A percentile compares a stretch with the other conserved stretches of the same genome.
Evolutionary conservation across 1,139 yeast species (phyloP).

Genomic region (Kodamaea fungicola): DNA sequence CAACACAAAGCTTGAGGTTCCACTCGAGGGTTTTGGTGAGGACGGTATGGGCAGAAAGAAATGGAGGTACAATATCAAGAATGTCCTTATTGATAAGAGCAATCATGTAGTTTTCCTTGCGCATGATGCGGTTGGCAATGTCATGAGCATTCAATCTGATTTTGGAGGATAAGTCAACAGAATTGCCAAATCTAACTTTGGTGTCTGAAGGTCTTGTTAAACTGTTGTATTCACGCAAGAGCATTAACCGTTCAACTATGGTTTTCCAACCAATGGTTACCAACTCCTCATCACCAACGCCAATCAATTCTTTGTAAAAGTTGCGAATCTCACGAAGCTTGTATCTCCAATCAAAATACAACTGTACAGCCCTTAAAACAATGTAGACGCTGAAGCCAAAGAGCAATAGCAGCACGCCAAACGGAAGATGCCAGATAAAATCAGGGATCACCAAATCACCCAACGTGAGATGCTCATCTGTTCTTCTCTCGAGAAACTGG

Average conservation of each 20-base stretch:
- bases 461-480: slow-evolving; percentile 27
- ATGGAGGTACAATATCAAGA: slow-evolving; percentile 48
- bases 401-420: slow-evolving; percentile 52
- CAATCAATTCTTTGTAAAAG: slow-evolving; percentile 64
- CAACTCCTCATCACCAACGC: slow-evolving; percentile 68
- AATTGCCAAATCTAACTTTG: background rate
- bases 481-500: slow-evolving; percentile 16
- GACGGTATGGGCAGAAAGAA: slow-evolving; percentile 33
- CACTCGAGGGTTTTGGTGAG: slow-evolving; percentile 89
- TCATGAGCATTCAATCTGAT: slow-evolving; percentile 85
- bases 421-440: slow-evolving; percentile 54
- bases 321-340: slow-evolving; percentile 60
- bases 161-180: slow-evolving; percentile 58
- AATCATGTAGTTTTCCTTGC: slow-evolving; percentile 89
- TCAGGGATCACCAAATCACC: slow-evolving; percentile 52
- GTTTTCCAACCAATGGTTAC: slow-evolving; percentile 94
- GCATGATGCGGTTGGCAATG: slow-evolving; percentile 92
- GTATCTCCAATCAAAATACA: slow-evolving; percentile 48
- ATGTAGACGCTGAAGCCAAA: slow-evolving; percentile 63
- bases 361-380: slow-evolving; percentile 54
- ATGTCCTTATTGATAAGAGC: slow-evolving; percentile 82
- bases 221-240: slow-evolving; percentile 77
- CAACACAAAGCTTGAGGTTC: slow-evolving; percentile 84
- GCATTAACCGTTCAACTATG: slow-evolving; percentile 74
- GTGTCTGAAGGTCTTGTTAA: slow-evolving; percentile 44